These are phyloP conservation scores for Cochlearia excelsa DNA, from an alignment of 345 rosid genomes.

Conservation along the genomic window DNA sequence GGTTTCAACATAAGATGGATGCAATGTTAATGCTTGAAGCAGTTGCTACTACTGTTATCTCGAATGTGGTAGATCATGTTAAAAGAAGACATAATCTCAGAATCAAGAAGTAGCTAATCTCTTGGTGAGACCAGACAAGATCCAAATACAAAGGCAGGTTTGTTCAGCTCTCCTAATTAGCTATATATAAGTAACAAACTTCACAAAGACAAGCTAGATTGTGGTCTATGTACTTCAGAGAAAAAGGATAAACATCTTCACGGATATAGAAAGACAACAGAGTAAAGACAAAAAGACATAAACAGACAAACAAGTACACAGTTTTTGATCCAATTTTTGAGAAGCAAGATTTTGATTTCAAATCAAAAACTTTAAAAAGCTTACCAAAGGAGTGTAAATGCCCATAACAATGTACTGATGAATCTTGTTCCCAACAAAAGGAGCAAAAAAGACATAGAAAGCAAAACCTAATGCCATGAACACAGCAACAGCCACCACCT, in stretches of 20 bases:
- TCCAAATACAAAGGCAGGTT: slow-evolving; percentile 17
- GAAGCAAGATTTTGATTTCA: slow-evolving; percentile 21
- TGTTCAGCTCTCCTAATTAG: slow-evolving; percentile 24
- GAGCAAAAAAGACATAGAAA: slow-evolving; percentile 98
- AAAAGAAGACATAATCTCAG: neutral
- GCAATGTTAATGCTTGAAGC: neutral
- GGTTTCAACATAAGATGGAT: neutral
- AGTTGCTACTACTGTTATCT: neutral
- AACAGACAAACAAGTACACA: slow-evolving; percentile 21
- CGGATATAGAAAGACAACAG: slow-evolving; percentile 19
- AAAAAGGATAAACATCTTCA: slow-evolving; percentile 9
- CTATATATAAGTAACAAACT: neutral
- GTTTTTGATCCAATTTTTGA: slow-evolving; percentile 4
- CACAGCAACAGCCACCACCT: slow-evolving; percentile 99
- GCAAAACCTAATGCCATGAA: slow-evolving; percentile 97
- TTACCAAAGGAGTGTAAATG: slow-evolving; percentile 95
- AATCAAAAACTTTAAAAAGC: neutral
- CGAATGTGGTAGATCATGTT: slow-evolving; percentile 4
- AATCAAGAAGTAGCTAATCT: slow-evolving; percentile 1
- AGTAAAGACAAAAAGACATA: slow-evolving; percentile 22
- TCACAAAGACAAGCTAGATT: slow-evolving; percentile 10
- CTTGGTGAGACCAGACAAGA: slow-evolving; percentile 21
- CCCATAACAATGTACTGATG: slow-evolving; percentile 77
- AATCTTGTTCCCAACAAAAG: slow-evolving; percentile 83
- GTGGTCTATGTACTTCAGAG: neutral